Conservation (phyloP, 2,329 filamentous ascomycete species). For the Neofusicoccum sp. region DNA sequence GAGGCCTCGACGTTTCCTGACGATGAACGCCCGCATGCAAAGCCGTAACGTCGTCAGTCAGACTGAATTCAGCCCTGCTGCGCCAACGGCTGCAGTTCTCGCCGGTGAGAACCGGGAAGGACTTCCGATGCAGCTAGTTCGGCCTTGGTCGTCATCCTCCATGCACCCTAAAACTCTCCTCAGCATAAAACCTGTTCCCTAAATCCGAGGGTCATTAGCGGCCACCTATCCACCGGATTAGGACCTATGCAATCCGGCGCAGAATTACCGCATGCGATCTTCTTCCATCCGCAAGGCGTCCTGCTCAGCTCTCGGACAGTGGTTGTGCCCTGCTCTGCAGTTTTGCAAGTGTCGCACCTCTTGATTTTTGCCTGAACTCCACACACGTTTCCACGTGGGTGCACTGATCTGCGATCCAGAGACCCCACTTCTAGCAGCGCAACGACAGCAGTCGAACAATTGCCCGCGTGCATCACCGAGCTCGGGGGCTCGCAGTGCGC, state of each 20-base stretch:
- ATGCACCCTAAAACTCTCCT: background rate
- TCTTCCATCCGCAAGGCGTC: background rate
- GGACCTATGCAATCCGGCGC: background rate
- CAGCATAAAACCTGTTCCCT: background rate
- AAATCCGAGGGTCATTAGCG: background rate
- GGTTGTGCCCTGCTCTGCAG: background rate
- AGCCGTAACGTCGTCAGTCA: background rate
- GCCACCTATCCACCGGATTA: background rate
- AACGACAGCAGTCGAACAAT: background rate
- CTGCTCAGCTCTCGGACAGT: background rate
- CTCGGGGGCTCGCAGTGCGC: conserved; percentile 2
- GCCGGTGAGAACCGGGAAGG: background rate
- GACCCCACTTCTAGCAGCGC: background rate
- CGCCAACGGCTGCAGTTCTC: background rate
- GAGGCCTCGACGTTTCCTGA: background rate
- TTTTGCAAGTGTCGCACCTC: conserved; percentile 10
- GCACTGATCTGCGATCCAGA: conserved; percentile 11
- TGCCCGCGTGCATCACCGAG: background rate
- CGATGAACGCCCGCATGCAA: background rate
- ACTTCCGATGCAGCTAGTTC: background rate
- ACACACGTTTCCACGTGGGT: conserved; percentile 5
- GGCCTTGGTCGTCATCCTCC: background rate
- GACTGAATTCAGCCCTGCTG: background rate
- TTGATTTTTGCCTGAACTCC: background rate
- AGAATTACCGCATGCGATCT: background rate